Evolutionary conservation across 495 filamentous ascomycete species (phyloP).

Genomic region (Cudoniella acicularis): DNA sequence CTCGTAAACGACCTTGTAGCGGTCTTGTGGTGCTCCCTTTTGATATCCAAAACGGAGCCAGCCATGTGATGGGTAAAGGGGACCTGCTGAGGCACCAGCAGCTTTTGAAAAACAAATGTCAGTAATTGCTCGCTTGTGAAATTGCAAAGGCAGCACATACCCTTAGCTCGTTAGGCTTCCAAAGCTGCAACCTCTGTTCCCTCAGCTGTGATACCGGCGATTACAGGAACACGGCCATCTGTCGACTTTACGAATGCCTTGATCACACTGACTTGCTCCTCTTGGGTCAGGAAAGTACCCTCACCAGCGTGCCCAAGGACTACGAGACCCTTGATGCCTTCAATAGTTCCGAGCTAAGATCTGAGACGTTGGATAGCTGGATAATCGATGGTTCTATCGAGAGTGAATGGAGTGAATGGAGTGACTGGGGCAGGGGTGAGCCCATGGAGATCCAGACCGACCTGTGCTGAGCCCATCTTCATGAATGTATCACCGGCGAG

Average conservation of each 20-base stretch:
- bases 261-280: slow-evolving; percentile 34
- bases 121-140: too few species aligned
- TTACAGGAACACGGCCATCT: slow-evolving; percentile 33
- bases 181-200: slow-evolving; percentile 36
- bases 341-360: slow-evolving; percentile 34
- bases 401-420: slow-evolving; percentile 31
- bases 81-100: slow-evolving; percentile 32
- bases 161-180: slow-evolving; percentile 34
- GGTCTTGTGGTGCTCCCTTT: slow-evolving; percentile 33
- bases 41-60: slow-evolving; percentile 38
- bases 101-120: too few species aligned
- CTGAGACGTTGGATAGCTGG: slow-evolving; percentile 34
- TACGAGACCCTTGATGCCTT: slow-evolving; percentile 34
- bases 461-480: slow-evolving; percentile 1
- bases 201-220: slow-evolving; percentile 34
- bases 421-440: slow-evolving; percentile 35
- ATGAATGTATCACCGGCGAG: not conserved
- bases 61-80: slow-evolving; percentile 36
- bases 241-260: slow-evolving; percentile 34
- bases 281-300: slow-evolving; percentile 32
- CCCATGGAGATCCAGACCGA: slow-evolving; percentile 25
- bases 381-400: slow-evolving; percentile 30
- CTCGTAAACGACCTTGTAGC: slow-evolving; percentile 33
- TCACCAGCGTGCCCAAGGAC: slow-evolving; percentile 36
- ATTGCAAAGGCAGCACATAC: too few species aligned